Evolutionary conservation across 306 rosid genomes (phyloP), one percentile per base, ranked within the genome.

Genomic region (Vigna reflexopilosa): DNA sequence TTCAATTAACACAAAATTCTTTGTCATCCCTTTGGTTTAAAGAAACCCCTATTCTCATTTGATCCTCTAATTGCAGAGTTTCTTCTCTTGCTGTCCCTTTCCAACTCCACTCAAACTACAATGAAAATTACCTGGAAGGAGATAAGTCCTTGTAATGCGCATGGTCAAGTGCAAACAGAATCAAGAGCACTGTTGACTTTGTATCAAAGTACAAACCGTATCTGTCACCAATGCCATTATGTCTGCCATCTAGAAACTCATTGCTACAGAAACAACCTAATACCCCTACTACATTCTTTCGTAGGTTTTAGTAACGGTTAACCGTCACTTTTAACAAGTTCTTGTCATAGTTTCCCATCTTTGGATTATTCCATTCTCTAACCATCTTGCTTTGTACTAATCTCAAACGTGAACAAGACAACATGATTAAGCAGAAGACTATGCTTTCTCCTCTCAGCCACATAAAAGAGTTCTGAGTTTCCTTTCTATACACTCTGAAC

Each of bases 21-120:
- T 56, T 44, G 44, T 49, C 32, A 85, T 89, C 83, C 88, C 96
- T 89, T 94, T 19, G 84, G 62, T 80, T 79, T 49, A 19, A 91
- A 94, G 97, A 34, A 87, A 90, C 28, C 70, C 14, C 36, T 30
- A 36, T 59, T 26, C 64, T 82, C 30, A 70, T 51, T 55, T 22
- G 40, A 7, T 63, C 32, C 69, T 69, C 6, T 16, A 2, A n/a
- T 40, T 28, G 7, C 8, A 22, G 61, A 54, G 30, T 67, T 67
- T 59, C 26, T 44, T 61, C 78, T 17, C 73, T 30, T 48, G 56
- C 68, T 83, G 86, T 93, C 97, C 72, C 78, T 87, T 90, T 89
- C 94, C 49, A 85, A 61, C 84, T 86, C 96, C 97, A 90, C 96
- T 85, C 81, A 83, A 89, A 88, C 97, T 67, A 89, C 96, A 70